Conservation (phyloP, 2,329 filamentous ascomycete species). For the Chaetomium strumarium region DNA sequence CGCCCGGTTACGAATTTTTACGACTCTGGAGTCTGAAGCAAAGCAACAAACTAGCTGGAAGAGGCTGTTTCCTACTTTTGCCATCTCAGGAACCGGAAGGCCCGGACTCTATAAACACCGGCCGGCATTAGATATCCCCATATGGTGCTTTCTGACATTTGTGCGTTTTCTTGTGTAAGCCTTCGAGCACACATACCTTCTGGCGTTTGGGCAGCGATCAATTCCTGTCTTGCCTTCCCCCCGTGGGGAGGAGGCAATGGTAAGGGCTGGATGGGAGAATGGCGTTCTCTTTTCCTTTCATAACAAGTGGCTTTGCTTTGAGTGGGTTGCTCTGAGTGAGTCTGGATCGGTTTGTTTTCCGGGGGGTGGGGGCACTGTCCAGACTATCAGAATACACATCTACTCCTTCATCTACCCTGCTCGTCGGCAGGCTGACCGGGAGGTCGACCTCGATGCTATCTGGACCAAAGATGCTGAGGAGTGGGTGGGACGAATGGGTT, state of each 20-base stretch:
- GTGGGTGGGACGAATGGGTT: too few species aligned
- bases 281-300: constrained; percentile 1
- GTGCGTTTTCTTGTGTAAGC: background rate
- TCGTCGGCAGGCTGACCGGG: constrained; percentile 7
- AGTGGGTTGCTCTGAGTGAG: too few species aligned
- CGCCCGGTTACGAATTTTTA: constrained; percentile 17
- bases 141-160: background rate
- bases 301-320: too few species aligned
- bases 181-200: background rate
- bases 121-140: constrained; percentile 10
- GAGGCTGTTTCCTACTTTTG: background rate
- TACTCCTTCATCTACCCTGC: background rate
- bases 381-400: background rate
- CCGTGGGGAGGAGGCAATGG: background rate
- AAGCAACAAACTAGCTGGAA: background rate
- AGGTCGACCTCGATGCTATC: background rate
- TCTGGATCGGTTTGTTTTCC: too few species aligned
- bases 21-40: constrained; percentile 9
- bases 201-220: constrained; percentile 1
- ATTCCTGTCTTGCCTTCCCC: background rate
- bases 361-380: too few species aligned
- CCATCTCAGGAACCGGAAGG: background rate
- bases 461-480: background rate
- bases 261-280: constrained; percentile 5
- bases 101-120: background rate